A percentile compares a stretch with the other conserved stretches of the same genome.
Conservation (phyloP, 148 eudicot species). For the Diospyros kaki region DNA sequence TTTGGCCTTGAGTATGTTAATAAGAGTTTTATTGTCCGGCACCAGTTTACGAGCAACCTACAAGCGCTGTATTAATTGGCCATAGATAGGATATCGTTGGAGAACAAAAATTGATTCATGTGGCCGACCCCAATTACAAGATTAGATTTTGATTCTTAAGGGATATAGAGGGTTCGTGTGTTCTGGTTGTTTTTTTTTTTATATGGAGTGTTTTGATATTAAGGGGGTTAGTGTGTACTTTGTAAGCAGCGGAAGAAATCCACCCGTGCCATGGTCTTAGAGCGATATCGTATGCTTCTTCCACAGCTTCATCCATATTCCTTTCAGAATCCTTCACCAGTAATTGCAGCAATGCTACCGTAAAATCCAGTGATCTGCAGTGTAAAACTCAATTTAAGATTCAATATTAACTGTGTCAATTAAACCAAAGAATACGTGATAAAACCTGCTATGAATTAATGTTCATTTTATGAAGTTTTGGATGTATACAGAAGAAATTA, state of each 20-base stretch:
- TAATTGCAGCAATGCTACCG: slow-evolving; percentile 45
- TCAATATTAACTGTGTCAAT: not conserved
- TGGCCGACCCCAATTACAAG: no score
- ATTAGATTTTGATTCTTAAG: not conserved
- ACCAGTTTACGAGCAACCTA: slow-evolving; percentile 77
- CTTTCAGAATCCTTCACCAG: slow-evolving; percentile 37
- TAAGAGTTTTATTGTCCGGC: slow-evolving; percentile 55
- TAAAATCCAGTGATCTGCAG: slow-evolving; percentile 58
- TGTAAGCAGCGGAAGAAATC: slow-evolving; percentile 80
- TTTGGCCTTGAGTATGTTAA: slow-evolving; percentile 39
- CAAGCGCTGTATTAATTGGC: not conserved
- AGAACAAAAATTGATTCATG: not conserved
- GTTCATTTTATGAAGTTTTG: no score
- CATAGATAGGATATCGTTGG: not conserved
- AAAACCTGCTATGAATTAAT: no score
- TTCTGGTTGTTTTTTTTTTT: no score
- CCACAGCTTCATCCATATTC: slow-evolving; percentile 65
- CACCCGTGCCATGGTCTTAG: slow-evolving; percentile 98
- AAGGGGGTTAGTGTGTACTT: slow-evolving; percentile 26
- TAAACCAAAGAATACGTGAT: no score
- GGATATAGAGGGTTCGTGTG: not conserved
- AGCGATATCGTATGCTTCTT: slow-evolving; percentile 54
- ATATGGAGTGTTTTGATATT: no score
- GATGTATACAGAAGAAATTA: no score
- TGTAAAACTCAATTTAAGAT: not conserved